Evolutionary conservation across 2,329 filamentous ascomycete genomes (phyloP).

Genomic region (Pseudogymnoascus sp.): DNA sequence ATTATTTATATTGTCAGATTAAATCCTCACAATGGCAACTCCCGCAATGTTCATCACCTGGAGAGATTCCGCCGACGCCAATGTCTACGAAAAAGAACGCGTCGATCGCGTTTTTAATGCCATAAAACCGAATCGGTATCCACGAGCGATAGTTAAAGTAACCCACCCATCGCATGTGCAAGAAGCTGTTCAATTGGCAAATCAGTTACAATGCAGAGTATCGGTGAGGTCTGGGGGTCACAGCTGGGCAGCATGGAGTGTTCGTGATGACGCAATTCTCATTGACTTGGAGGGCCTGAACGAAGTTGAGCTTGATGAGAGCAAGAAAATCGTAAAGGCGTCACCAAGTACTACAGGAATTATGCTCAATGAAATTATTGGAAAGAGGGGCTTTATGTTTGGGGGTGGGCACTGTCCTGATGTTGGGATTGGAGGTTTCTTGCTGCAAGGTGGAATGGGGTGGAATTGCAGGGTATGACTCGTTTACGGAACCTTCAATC

Average conservation of each 20-base stretch:
- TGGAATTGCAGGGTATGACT: conserved; percentile 46
- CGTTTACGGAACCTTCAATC: background rate
- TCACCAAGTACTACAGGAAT: conserved; percentile 43
- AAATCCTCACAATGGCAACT: background rate
- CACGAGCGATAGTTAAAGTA: conserved; percentile 36
- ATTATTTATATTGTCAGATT: background rate
- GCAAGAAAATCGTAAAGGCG: conserved; percentile 33
- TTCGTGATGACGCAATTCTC: conserved; percentile 39
- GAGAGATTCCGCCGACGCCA: conserved; percentile 10
- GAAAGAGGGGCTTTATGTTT: conserved; percentile 38
- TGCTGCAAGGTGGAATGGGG: conserved; percentile 51
- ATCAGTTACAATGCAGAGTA: conserved; percentile 30
- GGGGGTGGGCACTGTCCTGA: conserved; percentile 49
- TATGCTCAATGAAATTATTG: conserved; percentile 36
- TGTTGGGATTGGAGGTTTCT: conserved; percentile 49
- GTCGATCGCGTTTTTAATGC: conserved; percentile 40
- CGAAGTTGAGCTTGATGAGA: conserved; percentile 34
- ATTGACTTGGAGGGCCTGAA: conserved; percentile 34
- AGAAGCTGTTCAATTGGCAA: conserved; percentile 34
- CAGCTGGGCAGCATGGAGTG: conserved; percentile 43
- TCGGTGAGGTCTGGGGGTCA: conserved; percentile 44
- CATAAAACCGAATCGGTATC: conserved; percentile 34
- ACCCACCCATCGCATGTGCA: conserved; percentile 31
- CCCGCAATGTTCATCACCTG: conserved; percentile 10
- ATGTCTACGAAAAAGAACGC: conserved; percentile 31